Base-by-base conservation (phyloP, 768 basidiomycete species). In the Leccinum subtestaceum region DNA sequence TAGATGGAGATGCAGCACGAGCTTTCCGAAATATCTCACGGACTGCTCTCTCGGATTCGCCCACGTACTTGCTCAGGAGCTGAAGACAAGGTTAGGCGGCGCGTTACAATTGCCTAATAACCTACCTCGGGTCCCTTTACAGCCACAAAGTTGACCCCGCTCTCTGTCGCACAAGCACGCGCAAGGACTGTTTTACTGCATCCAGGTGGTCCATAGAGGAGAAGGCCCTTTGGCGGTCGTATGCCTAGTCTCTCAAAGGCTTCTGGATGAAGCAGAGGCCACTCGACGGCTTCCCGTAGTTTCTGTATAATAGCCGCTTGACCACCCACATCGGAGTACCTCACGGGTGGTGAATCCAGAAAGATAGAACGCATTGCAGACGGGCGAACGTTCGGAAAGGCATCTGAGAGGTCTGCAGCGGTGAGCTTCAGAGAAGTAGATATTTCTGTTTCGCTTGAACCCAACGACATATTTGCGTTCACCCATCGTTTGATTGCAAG, bases 21-120 rank as follows among this genome's bases (percentile, higher is more conserved):
- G 97, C 97, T 73, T 97, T 99, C 54, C 92, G 79, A 74, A 99
- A 99, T 56, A 95, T 89, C 68, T 98, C 96, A 32, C 97, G 84
- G 13, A 99, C 91, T 0, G 93, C 93, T 46, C 91, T 82, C 74
- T 99, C 97, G 0, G 95, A 97, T 75, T 99, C 97, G 21, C 97
- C 97, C 17, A 99, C 94, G 66, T 88, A 99, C 74, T 98, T 98
- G 76, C 89, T 98, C 54, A 98, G 71, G 0, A 99, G 82, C 95
- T 98, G 67, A n/a, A 63, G 23, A 47, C 45, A 55, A 49, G 15
- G 10, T 60, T 27, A 59, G 53, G 51, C 40, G 21, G 32, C 34
- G 17, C 17, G 31, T 25, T 19, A 32, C 19, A 34, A 29, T 15
- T 31, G 9, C 52, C 21, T 40, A 50, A 56, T 29, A 46, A 64